phyloP scores from a whole-genome alignment of 345 rosid genomes.

The Combretum micranthum region DNA sequence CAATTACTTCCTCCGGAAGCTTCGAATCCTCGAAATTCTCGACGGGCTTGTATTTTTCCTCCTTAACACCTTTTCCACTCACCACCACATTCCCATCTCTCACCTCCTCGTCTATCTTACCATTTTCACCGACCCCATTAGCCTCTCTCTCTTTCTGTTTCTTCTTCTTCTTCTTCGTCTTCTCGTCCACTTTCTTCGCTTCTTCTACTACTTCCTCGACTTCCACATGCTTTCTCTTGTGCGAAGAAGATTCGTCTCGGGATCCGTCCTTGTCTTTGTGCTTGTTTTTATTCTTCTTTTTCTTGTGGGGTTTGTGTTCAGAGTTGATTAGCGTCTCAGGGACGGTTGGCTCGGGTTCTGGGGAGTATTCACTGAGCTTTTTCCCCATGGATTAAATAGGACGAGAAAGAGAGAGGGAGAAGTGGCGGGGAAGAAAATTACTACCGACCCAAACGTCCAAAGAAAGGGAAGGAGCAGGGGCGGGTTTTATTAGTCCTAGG shows the following conservation, averaged over 20 bases:
- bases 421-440: neutral
- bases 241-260: slow-evolving; percentile 9
- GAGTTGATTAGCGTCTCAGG: slow-evolving; percentile 3
- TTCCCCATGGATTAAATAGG: slow-evolving; percentile 24
- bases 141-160: slow-evolving; percentile 19
- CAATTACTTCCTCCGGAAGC: slow-evolving; percentile 61
- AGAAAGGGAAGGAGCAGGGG: neutral
- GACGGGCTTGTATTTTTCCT: slow-evolving; percentile 53
- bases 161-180: slow-evolving; percentile 24
- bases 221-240: slow-evolving; percentile 12
- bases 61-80: slow-evolving; percentile 52
- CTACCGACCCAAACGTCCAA: neutral
- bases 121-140: slow-evolving; percentile 13
- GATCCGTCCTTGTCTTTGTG: slow-evolving; percentile 15
- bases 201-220: slow-evolving; percentile 7
- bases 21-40: slow-evolving; percentile 46
- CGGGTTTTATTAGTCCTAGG: slow-evolving; percentile 5
- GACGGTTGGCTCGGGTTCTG: slow-evolving; percentile 13
- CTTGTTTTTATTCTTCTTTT: slow-evolving; percentile 36
- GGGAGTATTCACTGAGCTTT: slow-evolving; percentile 19
- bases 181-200: slow-evolving; percentile 4
- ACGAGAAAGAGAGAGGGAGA: neutral
- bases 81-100: slow-evolving; percentile 47
- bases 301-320: slow-evolving; percentile 13
- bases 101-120: slow-evolving; percentile 19